phyloP scores from a whole-genome alignment of 2,329 filamentous ascomycete species.

The Diaporthe amygdali region DNA sequence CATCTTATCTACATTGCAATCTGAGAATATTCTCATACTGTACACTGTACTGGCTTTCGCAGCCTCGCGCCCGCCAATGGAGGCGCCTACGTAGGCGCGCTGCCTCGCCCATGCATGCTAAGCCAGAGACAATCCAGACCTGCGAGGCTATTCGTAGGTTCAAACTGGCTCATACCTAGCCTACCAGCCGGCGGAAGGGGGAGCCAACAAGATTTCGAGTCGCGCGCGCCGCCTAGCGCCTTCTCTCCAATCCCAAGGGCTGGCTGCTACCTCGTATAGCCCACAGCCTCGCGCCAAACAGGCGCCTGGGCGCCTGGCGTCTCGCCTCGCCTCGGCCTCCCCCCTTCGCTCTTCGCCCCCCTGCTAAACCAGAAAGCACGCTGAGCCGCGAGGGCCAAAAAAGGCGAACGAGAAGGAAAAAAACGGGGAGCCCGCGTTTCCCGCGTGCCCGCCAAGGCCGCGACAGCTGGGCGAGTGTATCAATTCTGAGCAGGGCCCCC shows the following conservation, averaged over 20 bases:
- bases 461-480: neutral
- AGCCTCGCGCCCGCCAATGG: constrained; percentile 1
- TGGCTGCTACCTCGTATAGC: neutral
- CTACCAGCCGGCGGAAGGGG: neutral
- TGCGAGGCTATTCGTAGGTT: too few relatives aligned
- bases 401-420: too few relatives aligned
- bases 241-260: too few relatives aligned
- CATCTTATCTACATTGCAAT: neutral
- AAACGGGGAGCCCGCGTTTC: neutral
- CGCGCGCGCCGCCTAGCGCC: too few relatives aligned
- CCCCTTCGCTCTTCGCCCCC: too few relatives aligned
- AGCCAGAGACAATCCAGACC: neutral
- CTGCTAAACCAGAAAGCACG: neutral
- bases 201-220: too few relatives aligned
- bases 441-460: neutral
- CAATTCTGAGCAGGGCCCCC: too few relatives aligned
- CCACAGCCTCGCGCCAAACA: neutral
- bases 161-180: neutral
- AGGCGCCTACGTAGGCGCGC: neutral
- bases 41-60: neutral
- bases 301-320: constrained; percentile 2
- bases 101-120: neutral
- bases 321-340: neutral
- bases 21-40: neutral
- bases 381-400: neutral